Evolutionary conservation across 768 basidiomycete genomes (phyloP), one percentile per base, ranked within the genome.

Genomic region (Boletellus sp.): DNA sequence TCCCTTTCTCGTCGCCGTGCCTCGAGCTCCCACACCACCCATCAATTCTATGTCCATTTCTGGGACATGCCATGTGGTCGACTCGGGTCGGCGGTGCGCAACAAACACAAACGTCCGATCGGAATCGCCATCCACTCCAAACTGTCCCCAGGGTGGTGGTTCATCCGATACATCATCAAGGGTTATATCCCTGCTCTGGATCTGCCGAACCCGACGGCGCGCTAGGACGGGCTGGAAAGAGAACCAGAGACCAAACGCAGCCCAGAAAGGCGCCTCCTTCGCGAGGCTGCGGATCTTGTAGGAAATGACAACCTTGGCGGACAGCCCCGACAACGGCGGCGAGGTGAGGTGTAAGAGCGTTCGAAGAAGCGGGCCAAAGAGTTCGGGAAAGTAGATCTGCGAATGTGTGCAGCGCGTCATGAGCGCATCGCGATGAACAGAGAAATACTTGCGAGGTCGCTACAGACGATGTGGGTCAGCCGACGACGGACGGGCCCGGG

Each of bases 331-430:
- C 8, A 47, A 19, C 6, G 39, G 70, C 5, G 72, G 73, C 1
- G 84, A 79, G 0, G 91, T 84, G 19, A 94, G 73, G 19, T 85
- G 78, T 3, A 95, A 69, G 12, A 94, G 74, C 2, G 86, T 82
- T 3, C 84, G 80, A 17, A 94, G 71, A 16, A 94, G 78, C 5
- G 87, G 87, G 0, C 82, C 87, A 11, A 90, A 74, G 1, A 94
- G 78, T 50, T 88, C 81, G 0, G 89, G 87, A 60, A 94, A 94
- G 67, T 94, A 94, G 12, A 94, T 79, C 87, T 93, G 55, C 9
- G 49, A 24, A 43, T 28, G 48, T 41, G n/a, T 42, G 43, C n/a
- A 37, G 31, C 31, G 17, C 17, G 10, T 31, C 3, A 4, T n/a
- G 16, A 11, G 17, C 19, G n/a, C 1, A 32, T 15, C 15, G 22